phyloP scores from a whole-genome alignment of 768 basidiomycete genomes.

The Kwoniella heveanensis region DNA sequence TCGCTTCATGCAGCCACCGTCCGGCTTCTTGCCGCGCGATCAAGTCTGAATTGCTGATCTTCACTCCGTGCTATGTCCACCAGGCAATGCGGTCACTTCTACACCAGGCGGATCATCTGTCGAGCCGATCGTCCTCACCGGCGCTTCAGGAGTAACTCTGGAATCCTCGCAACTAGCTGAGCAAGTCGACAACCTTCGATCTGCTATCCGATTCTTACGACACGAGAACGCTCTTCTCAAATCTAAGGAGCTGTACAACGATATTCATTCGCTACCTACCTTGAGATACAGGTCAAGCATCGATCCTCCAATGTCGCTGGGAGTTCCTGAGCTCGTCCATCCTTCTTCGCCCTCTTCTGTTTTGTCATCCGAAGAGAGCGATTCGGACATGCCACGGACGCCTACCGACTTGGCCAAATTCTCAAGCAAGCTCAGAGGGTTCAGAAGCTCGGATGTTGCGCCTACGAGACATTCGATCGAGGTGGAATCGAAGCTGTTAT shows the following conservation, averaged over 20 bases:
- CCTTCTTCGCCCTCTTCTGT: constrained; percentile 71
- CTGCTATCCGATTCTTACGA: constrained; percentile 87
- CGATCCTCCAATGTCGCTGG: constrained; percentile 29
- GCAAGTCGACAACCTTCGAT: constrained; percentile 90
- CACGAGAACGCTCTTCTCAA: constrained; percentile 91
- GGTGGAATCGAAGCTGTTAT: constrained; percentile 81
- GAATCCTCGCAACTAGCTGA: constrained; percentile 87
- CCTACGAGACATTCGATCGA: constrained; percentile 62
- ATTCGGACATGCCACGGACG: constrained; percentile 14
- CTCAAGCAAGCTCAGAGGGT: neutral
- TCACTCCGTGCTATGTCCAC: neutral
- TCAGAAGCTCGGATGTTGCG: constrained; percentile 9
- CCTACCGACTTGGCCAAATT: constrained; percentile 10
- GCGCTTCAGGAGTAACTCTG: constrained; percentile 65
- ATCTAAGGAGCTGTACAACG: constrained; percentile 82
- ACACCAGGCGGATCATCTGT: constrained; percentile 57
- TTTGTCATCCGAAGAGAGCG: constrained; percentile 50
- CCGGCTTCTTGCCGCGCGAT: too few relatives aligned
- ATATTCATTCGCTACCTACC: constrained; percentile 72
- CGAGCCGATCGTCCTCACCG: constrained; percentile 66
- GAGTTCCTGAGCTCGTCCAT: constrained; percentile 47
- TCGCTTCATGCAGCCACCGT: too few relatives aligned
- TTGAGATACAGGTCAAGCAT: constrained; percentile 57
- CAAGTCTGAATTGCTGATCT: too few relatives aligned
- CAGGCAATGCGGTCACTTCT: neutral